Evolutionary conservation across 2,329 filamentous ascomycete species (phyloP), one percentile per base, ranked within the genome.

Genomic region (Diaporthe eres): DNA sequence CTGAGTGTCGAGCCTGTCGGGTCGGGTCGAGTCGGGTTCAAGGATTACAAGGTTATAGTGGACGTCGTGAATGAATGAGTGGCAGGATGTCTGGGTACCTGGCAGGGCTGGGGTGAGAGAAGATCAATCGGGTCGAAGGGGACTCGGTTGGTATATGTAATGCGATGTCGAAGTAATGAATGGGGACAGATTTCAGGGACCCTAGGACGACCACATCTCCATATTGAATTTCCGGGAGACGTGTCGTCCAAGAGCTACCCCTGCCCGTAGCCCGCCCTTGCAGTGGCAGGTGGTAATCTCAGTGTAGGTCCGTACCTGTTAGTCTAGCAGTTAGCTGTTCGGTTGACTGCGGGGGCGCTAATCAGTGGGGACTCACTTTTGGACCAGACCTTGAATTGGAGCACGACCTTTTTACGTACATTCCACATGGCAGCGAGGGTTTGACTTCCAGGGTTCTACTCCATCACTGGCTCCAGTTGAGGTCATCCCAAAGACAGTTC

Each of bases 181-280:
- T 70, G 65, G 65, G 80, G 80, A 79, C 80, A 81, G 79, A 80
- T 81, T 80, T 79, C 79, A 79, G 47, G 65, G 65, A 42, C 65
- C 65, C 39, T 31, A 37, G 58, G 71, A 65, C 68, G 72, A 74
- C 60, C 74, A 70, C 63, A 75, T 77, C 73, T 70, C 53, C 57
- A 63, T 58, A 75, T 60, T 55, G 57, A 63, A 63, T 73, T 70
- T 70, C 71, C 70, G 73, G 70, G 53, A 75, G 75, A 77, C 75
- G 75, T 75, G 73, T 77, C 74, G 61, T 65, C 74, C 70, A 57
- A 61, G 47, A 53, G 51, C 58, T 37, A 72, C 49, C 67, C 65
- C 75, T 63, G 74, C 49, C 47, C 49, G 13, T 1, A 19, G 65
- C 47, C 31, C 49, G 65, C 47, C 74, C 58, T 42, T 72, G 57